Evolutionary conservation across 805 yeast species (phyloP).

Genomic region (Hanseniaspora lachancei): DNA sequence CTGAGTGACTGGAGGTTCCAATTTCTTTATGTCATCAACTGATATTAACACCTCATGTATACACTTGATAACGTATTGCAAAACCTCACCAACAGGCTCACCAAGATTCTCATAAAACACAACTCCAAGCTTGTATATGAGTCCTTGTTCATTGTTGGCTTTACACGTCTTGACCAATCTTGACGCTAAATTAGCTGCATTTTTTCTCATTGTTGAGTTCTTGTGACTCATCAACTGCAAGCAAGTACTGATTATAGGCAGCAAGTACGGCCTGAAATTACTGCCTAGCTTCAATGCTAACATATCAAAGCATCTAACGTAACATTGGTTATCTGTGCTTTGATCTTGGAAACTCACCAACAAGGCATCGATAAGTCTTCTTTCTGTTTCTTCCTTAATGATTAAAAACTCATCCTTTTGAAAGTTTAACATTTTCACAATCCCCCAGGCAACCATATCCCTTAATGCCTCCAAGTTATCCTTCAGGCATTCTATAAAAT

Average conservation of each 20-base stretch:
- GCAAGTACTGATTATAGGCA: constrained; percentile 57
- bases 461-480: constrained; percentile 77
- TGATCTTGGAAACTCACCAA: constrained; percentile 74
- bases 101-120: constrained; percentile 84
- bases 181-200: constrained; percentile 66
- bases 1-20: constrained; percentile 74
- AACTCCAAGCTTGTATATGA: constrained; percentile 55
- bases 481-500: constrained; percentile 45
- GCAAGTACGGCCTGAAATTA: constrained; percentile 57
- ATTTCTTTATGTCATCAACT: constrained; percentile 38
- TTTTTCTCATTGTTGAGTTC: constrained; percentile 59
- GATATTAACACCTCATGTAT: constrained; percentile 47
- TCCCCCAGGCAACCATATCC: constrained; percentile 62
- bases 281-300: constrained; percentile 49
- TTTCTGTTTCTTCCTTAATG: constrained; percentile 34
- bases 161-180: constrained; percentile 54
- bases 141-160: constrained; percentile 47
- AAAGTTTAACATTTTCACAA: constrained; percentile 45
- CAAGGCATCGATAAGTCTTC: constrained; percentile 64
- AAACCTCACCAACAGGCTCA: constrained; percentile 85
- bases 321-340: constrained; percentile 38
- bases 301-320: constrained; percentile 52
- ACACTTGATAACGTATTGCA: constrained; percentile 73
- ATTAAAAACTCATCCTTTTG: constrained; percentile 44
- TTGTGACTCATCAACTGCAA: constrained; percentile 63